Percentiles rank a stretch among this genome's conserved stretches.
These are phyloP conservation scores for Ustilago vetiveriae DNA, from an alignment of 1,284 basidiomycete species.

Conservation along the genomic window DNA sequence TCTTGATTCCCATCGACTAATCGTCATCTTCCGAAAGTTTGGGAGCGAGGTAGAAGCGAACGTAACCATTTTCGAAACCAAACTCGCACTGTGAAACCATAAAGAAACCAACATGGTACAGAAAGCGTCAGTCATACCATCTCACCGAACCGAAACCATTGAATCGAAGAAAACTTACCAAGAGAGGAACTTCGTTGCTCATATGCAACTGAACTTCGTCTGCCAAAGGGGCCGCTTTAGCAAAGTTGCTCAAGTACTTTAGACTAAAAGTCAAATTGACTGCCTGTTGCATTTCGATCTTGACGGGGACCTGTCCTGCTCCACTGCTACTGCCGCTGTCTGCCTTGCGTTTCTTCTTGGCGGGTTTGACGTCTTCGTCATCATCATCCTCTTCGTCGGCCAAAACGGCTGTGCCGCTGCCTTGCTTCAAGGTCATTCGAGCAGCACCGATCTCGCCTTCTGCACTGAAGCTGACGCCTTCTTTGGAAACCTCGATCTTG, in stretches of 20 bases:
- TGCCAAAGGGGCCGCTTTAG: slow-evolving; percentile 85
- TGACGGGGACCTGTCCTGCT: slow-evolving; percentile 67
- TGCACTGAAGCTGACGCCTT: slow-evolving; percentile 90
- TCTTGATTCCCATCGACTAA: no score
- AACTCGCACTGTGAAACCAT: slow-evolving; percentile 74
- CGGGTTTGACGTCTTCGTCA: slow-evolving; percentile 61
- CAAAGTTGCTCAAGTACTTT: slow-evolving; percentile 97
- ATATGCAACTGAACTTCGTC: slow-evolving; percentile 72
- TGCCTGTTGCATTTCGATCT: slow-evolving; percentile 72
- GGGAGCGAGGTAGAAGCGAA: slow-evolving; percentile 65
- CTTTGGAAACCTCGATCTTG: slow-evolving; percentile 93
- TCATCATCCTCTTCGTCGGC: slow-evolving; percentile 63
- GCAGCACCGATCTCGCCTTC: slow-evolving; percentile 97
- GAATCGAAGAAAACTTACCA: slow-evolving; percentile 6
- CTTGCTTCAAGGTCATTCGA: slow-evolving; percentile 83
- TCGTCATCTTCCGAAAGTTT: slow-evolving; percentile 64
- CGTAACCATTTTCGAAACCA: slow-evolving; percentile 79
- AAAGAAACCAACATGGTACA: not conserved
- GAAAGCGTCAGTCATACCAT: not conserved
- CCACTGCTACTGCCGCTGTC: slow-evolving; percentile 22
- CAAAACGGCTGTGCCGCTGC: slow-evolving; percentile 67
- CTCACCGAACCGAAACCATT: not conserved
- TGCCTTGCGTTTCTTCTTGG: slow-evolving; percentile 58
- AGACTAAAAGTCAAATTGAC: slow-evolving; percentile 94
- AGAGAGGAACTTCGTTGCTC: slow-evolving; percentile 59